Evolutionary conservation across 176 grass and related monocot genomes (phyloP), one percentile per base, ranked within the genome.

Genomic region (Carex littledalei): DNA sequence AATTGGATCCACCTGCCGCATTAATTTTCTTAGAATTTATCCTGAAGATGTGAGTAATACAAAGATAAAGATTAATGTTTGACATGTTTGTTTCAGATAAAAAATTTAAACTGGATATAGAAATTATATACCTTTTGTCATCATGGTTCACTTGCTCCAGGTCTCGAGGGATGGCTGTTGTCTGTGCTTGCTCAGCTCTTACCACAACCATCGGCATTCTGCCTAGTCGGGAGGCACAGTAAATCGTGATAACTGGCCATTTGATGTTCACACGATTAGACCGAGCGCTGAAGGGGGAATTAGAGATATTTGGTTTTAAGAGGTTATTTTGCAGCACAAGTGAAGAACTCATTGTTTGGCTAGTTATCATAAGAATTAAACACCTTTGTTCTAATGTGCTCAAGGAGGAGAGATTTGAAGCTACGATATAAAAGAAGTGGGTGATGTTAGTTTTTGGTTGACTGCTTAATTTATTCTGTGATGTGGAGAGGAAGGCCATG

Each of bases 201-300:
- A 29, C 81, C 0, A 24, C 22, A 15, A 54, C 62, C 62, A 66
- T 26, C 14, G 32, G 62, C 5, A 29, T 15, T 2, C 67, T 39
- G 4, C 81, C 37, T 9, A 66, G 14, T 17, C 32, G 8, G 0
- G 81, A 47, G 24, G 39, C 60, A 18, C 21, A 31, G 14, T 63
- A 68, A 18, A 83, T 67, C 21, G 32, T 13, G 18, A 68, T 37
- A 32, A 34, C 62, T 43, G 41, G 81, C 81, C 81, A 83, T 67
- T 63, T 17, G 62, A 83, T 21, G 8, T 49, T 67, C 56, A 81
- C 10, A 37, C 16, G 31, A 4, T 83, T 68, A 53, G 21, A 17
- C 14, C 41, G 57, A 24, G 81, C 18, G 20, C 3, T 13, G 11
- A 49, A 53, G 39, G 12, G 39, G 0, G 62, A 68, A 18, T 13